Evolutionary conservation across 73 alveolate genomes (phyloP), one percentile per base, ranked within the genome.

Genomic region (Paramecium biaurelia): DNA sequence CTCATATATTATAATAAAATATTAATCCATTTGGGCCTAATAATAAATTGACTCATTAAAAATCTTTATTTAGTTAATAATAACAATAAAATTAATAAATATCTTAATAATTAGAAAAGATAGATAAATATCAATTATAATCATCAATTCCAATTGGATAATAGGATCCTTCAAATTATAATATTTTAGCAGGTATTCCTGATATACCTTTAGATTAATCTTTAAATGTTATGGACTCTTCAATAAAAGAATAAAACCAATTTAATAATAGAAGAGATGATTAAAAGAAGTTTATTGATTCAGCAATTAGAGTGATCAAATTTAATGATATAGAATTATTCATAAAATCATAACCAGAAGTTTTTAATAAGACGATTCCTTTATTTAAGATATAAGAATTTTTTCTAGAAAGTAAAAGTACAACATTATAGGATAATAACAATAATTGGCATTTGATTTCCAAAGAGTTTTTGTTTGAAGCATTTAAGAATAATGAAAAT

Each of bases 311-410:
- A 72, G 45, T 72, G n/a, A 79, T 79, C 18, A 79, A 79, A 23
- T 79, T 79, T 79, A 42, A 42, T 41, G 90, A 79, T 79, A 42
- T 79, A 42, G 90, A 79, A 20, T 45, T 79, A 38, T 41, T 41
- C 7, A 79, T 79, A 24, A 79, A 79, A 47, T 23, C 34, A n/a
- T 43, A 79, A 21, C 72, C 90, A 5, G 76, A 47, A 42, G 45
- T 79, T 10, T 41, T 18, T 18, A 79, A 79, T 79, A 45, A 79
- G 15, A 79, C 70, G 6, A 79, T 79, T 18, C 90, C 90, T 26
- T 45, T 79, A 21, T 43, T 79, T 79, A 79, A 79, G 28, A 47
- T 79, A 20, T 79, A 79, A 47, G 90, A 79, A 6, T 41, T 47
- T n/a, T 79, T 79, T 42, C 14, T 24, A 3, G 90, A 79, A 43